These are phyloP conservation scores for Pulveroboletus frians DNA, from an alignment of 768 basidiomycete species.

Conservation along the genomic window DNA sequence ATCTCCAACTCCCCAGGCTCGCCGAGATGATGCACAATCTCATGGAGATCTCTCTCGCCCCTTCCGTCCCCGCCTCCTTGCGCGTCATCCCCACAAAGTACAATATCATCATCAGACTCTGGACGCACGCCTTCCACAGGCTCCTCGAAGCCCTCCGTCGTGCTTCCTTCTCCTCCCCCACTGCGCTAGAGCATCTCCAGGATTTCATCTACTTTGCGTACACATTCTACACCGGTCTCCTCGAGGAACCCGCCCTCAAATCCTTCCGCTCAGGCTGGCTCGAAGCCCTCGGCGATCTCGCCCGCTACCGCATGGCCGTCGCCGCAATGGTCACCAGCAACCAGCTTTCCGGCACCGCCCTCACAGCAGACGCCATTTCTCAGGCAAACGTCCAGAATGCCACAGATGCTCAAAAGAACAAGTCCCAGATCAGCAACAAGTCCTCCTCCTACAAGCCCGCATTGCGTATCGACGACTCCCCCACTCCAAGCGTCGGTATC, in stretches of 20 bases:
- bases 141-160: constrained; percentile 87
- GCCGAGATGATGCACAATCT: constrained; percentile 89
- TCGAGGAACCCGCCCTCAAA: constrained; percentile 72
- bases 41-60: constrained; percentile 78
- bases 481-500: constrained; percentile 75
- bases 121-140: constrained; percentile 88
- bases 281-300: constrained; percentile 94
- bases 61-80: constrained; percentile 81
- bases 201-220: constrained; percentile 96
- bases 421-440: constrained; percentile 20
- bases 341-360: constrained; percentile 35
- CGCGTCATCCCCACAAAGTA: constrained; percentile 90
- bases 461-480: constrained; percentile 59
- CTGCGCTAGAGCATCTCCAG: constrained; percentile 84
- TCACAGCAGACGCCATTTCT: constrained; percentile 56
- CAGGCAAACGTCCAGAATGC: constrained; percentile 35
- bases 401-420: constrained; percentile 34
- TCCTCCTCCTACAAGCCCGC: constrained; percentile 45
- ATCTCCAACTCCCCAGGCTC: constrained; percentile 47
- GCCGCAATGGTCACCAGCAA: constrained; percentile 70
- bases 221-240: constrained; percentile 83
- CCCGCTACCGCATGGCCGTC: constrained; percentile 93
- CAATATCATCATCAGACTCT: constrained; percentile 90
- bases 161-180: constrained; percentile 59
- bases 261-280: constrained; percentile 84